Base-by-base conservation (phyloP, 805 yeast genomes). In the Lipomyces oligophaga region DNA sequence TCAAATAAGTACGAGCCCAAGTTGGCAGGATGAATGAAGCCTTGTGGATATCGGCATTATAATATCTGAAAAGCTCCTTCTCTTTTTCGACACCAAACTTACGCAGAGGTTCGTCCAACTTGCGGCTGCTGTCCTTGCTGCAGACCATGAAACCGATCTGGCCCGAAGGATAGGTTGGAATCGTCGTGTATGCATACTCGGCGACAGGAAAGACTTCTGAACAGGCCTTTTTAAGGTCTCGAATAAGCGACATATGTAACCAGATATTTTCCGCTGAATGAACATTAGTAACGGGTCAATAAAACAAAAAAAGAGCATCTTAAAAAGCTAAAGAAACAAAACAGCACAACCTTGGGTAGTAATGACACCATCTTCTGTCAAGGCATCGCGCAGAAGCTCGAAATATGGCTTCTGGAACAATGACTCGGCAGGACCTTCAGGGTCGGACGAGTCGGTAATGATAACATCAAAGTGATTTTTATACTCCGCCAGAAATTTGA, bases 121-220 rank as follows among this genome's bases (percentile, higher is more conserved):
- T 72, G 40, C 81, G 80, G 21, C 67, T 59, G 13, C 77, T 64
- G 63, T 85, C 83, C 73, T 88, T 90, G 54, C 83, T 77, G 68
- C 97, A 89, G 51, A 90, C 89, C 96, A 90, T 86, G 71, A 93
- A 86, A n/a, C 97, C 98, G 63, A 90, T 83, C 67, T 88, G 94
- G 56, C 98, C 98, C 16, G 96, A 81, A 55, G 98, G 96, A 64
- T 90, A 90, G 49, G 97, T 89, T 64, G 98, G 98, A 59, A 89
- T 87, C 63, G 93, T 79, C 49, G 94, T 83, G 72, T 85, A 85
- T 27, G 95, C 88, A 66, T 88, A 53, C 43, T 84, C 93, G 34
- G 83, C 97, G 44, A 79, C 84, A 38, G 96, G 95, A 81, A 90
- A 90, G 37, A 90, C 87, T 54, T 79, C 78, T 56, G 74, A 68